A percentile compares a stretch with the other conserved stretches of the same genome.
Conservation (phyloP, 2,329 filamentous ascomycete species). For the Corniculantispora saksenae region DNA sequence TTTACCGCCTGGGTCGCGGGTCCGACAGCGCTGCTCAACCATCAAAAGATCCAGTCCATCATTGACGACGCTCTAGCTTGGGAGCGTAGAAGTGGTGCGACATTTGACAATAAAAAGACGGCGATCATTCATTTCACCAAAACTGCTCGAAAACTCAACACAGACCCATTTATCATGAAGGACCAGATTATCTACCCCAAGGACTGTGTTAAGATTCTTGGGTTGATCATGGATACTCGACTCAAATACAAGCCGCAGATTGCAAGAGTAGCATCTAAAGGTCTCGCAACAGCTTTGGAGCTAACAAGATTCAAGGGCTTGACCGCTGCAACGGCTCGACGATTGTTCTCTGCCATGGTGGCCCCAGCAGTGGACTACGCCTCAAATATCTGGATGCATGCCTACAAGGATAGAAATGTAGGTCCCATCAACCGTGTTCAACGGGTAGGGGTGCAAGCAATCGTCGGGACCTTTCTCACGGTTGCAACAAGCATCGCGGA, state of each 20-base stretch:
- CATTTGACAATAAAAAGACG: constrained; percentile 30
- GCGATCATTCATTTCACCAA: constrained; percentile 24
- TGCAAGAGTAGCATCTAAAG: constrained; percentile 22
- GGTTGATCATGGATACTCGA: constrained; percentile 24
- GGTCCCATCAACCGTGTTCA: neutral
- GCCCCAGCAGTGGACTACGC: neutral
- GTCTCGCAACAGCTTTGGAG: constrained; percentile 19
- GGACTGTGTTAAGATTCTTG: constrained; percentile 8
- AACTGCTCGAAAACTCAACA: neutral
- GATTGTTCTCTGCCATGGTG: constrained; percentile 4
- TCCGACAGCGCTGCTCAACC: too few species aligned
- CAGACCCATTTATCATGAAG: constrained; percentile 6
- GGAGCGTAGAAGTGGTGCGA: constrained; percentile 30
- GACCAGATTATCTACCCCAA: neutral
- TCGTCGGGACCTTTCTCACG: neutral
- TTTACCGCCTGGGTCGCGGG: too few species aligned
- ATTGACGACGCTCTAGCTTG: too few species aligned
- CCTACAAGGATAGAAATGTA: neutral
- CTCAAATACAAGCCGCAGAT: constrained; percentile 22
- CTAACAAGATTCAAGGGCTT: constrained; percentile 20
- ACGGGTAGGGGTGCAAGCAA: neutral
- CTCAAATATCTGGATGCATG: neutral
- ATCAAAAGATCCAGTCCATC: too few species aligned
- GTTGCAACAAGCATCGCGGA: constrained; percentile 25
- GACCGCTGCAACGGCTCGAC: constrained; percentile 10